These are phyloP conservation scores for Cenchrus purpureus DNA, from an alignment of 176 grass and related monocot species.

Conservation along the genomic window DNA sequence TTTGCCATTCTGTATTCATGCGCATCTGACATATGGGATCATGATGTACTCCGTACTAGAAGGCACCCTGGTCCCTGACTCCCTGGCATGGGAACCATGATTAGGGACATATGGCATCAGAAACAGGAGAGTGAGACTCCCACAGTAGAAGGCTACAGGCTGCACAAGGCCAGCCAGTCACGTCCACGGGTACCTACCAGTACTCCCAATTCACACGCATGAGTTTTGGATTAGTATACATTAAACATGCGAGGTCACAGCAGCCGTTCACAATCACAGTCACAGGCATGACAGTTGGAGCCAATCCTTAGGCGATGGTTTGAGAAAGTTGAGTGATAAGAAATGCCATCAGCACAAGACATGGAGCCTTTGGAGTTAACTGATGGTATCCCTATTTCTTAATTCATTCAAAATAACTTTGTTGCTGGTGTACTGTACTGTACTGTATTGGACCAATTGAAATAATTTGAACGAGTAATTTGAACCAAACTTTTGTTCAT, in stretches of 20 bases:
- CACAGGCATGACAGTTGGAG: slow-evolving; percentile 22
- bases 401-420: too few species aligned
- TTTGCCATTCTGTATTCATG: neutral
- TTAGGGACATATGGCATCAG: slow-evolving; percentile 12
- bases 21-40: slow-evolving; percentile 21
- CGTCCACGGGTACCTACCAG: neutral
- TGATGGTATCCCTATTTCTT: too few species aligned
- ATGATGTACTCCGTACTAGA: neutral
- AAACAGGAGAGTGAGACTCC: neutral
- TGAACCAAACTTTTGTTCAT: too few species aligned
- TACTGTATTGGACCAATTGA: too few species aligned
- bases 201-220: neutral
- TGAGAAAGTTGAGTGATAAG: neutral
- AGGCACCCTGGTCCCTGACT: neutral
- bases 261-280: neutral
- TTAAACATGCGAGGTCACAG: neutral
- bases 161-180: neutral
- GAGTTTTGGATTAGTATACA: neutral
- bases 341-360: neutral
- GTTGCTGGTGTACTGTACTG: too few species aligned
- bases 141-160: neutral
- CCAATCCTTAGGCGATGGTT: neutral
- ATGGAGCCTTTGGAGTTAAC: too few species aligned
- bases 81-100: neutral
- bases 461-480: too few species aligned